A percentile compares a stretch with the other conserved stretches of the same genome.
phyloP scores from a whole-genome alignment of 2,329 filamentous ascomycete genomes.

The Epichloe festucae region DNA sequence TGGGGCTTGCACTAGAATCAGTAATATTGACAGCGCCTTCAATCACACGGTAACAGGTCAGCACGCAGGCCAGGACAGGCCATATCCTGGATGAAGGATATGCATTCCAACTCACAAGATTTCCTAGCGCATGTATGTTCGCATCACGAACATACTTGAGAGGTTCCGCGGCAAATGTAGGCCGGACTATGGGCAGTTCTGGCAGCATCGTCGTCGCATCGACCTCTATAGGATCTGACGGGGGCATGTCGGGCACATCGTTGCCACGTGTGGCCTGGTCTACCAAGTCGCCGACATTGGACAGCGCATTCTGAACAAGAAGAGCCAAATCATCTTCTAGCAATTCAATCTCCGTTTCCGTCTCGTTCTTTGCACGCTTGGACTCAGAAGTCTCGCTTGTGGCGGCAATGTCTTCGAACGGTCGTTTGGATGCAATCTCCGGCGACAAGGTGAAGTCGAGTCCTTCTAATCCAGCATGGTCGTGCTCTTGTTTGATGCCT shows the following conservation, averaged over 20 bases:
- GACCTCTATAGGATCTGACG: slow-evolving; percentile 21
- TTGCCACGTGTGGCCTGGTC: slow-evolving; percentile 16
- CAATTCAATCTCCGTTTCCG: slow-evolving; percentile 15
- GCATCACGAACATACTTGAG: slow-evolving; percentile 24
- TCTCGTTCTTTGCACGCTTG: slow-evolving; percentile 23
- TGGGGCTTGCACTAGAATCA: slow-evolving; percentile 24
- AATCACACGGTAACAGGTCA: background rate
- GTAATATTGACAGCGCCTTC: slow-evolving; percentile 26
- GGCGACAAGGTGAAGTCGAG: slow-evolving; percentile 23
- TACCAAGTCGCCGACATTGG: slow-evolving; percentile 25
- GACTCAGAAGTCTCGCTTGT: slow-evolving; percentile 17
- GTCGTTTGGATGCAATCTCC: slow-evolving; percentile 25
- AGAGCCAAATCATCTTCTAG: slow-evolving; percentile 24
- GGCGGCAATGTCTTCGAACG: slow-evolving; percentile 18
- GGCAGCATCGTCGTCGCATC: slow-evolving; percentile 16
- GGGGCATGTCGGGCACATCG: slow-evolving; percentile 11
- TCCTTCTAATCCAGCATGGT: slow-evolving; percentile 17
- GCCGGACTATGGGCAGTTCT: slow-evolving; percentile 16
- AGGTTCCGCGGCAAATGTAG: slow-evolving; percentile 23
- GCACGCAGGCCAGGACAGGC: background rate
- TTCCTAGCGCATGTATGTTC: slow-evolving; percentile 26
- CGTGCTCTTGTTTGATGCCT: slow-evolving; percentile 28
- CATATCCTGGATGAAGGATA: background rate
- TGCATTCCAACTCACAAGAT: slow-evolving; percentile 22
- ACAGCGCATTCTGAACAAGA: slow-evolving; percentile 28